phyloP scores from a whole-genome alignment of 2,329 filamentous ascomycete genomes.

The Cladophialophora bantiana region DNA sequence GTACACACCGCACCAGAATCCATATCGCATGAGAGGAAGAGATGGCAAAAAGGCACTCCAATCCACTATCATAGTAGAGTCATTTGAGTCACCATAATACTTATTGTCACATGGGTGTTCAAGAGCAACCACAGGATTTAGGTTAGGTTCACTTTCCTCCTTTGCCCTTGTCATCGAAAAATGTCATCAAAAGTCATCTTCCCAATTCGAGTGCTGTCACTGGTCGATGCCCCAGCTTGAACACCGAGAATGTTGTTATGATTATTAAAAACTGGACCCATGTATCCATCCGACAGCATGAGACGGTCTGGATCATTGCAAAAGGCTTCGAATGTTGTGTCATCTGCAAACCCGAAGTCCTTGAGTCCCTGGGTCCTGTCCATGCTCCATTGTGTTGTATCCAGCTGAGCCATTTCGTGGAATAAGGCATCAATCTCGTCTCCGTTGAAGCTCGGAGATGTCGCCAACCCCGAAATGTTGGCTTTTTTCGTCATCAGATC shows the following conservation, averaged over 20 bases:
- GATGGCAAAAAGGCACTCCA: too few relatives aligned
- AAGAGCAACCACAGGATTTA: background rate
- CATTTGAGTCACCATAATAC: background rate
- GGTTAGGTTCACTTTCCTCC: too few relatives aligned
- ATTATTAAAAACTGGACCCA: conserved; percentile 27
- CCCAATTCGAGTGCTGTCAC: background rate
- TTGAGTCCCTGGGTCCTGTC: conserved; percentile 51
- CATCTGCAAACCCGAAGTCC: conserved; percentile 55
- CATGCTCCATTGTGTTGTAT: conserved; percentile 54
- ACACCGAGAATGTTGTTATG: conserved; percentile 7
- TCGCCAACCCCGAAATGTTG: conserved; percentile 13
- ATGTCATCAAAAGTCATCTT: conserved; percentile 19
- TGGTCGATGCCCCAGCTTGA: background rate
- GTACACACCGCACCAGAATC: background rate
- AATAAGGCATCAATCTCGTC: conserved; percentile 54
- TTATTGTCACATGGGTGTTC: background rate
- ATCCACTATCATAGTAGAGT: too few relatives aligned
- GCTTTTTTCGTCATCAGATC: background rate
- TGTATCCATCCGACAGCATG: conserved; percentile 30
- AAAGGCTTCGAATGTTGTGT: conserved; percentile 53
- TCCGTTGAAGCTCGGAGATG: conserved; percentile 40
- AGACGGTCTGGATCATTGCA: conserved; percentile 53
- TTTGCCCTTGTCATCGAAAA: background rate
- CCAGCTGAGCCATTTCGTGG: conserved; percentile 54
- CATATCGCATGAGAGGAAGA: background rate